These are phyloP conservation scores for Salix suchowensis DNA, from an alignment of 345 rosid genomes.

Conservation along the genomic window DNA sequence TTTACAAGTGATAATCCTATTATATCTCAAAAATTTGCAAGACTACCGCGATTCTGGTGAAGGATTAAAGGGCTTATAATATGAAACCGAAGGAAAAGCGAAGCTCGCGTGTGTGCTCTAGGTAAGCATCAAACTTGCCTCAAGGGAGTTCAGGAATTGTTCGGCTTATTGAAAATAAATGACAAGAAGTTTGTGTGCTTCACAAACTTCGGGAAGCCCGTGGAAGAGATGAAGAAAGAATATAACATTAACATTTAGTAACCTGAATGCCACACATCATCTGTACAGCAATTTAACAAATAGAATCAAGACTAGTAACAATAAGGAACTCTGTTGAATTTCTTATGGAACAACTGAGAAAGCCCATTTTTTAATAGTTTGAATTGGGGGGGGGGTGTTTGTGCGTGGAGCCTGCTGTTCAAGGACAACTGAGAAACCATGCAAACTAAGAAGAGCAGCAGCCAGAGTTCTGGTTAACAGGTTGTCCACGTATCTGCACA, in stretches of 20 bases:
- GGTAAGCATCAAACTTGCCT: not conserved
- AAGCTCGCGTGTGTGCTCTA: too few relatives aligned
- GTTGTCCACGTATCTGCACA: slow-evolving; percentile 91
- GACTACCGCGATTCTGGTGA: not conserved
- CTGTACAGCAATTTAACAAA: slow-evolving; percentile 10
- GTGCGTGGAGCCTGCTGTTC: not conserved
- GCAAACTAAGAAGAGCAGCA: slow-evolving; percentile 74
- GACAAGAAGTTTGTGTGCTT: not conserved
- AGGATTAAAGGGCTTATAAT: not conserved
- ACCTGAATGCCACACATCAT: slow-evolving; percentile 6
- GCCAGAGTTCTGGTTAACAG: slow-evolving; percentile 85
- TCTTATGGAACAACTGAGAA: not conserved
- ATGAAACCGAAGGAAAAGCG: too few relatives aligned
- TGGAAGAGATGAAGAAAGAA: not conserved
- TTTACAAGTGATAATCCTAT: too few relatives aligned
- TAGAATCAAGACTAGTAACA: not conserved
- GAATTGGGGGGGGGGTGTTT: not conserved
- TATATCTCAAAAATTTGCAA: not conserved
- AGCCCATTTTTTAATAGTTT: not conserved
- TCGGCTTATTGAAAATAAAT: not conserved
- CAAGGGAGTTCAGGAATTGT: not conserved
- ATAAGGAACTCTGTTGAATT: not conserved
- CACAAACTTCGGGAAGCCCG: not conserved
- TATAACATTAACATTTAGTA: slow-evolving; percentile 5
- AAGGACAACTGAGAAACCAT: slow-evolving; percentile 8